Evolutionary conservation across 768 basidiomycete species (phyloP).

Genomic region (Clavaria fumosa): DNA sequence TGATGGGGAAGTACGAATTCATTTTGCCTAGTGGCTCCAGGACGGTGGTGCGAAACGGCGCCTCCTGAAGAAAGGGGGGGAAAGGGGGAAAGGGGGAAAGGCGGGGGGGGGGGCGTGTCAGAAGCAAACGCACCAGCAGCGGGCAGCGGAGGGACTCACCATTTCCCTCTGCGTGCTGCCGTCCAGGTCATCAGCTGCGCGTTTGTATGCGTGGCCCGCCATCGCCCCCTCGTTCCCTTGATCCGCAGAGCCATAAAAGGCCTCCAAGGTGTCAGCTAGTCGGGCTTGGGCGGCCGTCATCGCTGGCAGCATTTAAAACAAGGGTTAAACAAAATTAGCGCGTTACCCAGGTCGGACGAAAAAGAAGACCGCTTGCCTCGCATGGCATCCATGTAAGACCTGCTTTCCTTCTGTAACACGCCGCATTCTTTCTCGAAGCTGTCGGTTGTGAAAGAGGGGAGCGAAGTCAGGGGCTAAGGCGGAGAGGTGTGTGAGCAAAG

Average conservation of each 20-base stretch:
- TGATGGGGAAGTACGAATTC: constrained; percentile 85
- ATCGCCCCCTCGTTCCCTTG: constrained; percentile 82
- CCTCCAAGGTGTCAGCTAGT: constrained; percentile 85
- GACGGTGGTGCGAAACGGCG: constrained; percentile 86
- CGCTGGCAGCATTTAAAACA: no score
- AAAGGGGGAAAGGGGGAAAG: constrained; percentile 3
- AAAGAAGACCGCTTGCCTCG: constrained; percentile 37
- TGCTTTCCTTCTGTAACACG: constrained; percentile 87
- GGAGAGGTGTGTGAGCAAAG: background rate
- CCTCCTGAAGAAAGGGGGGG: constrained; percentile 40
- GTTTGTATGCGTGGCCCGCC: constrained; percentile 93
- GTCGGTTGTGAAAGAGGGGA: no score
- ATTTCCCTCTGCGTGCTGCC: constrained; percentile 70
- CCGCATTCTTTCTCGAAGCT: constrained; percentile 97
- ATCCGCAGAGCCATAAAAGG: constrained; percentile 83
- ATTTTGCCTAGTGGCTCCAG: constrained; percentile 94
- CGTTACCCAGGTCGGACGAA: constrained; percentile 3
- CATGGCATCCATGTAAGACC: constrained; percentile 90
- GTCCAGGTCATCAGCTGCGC: constrained; percentile 89
- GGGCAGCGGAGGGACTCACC: no score
- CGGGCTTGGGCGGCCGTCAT: constrained; percentile 91
- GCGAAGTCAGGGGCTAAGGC: no score
- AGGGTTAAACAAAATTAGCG: no score
- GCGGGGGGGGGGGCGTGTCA: background rate
- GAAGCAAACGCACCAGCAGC: no score